Evolutionary conservation across 257 asterid genomes (phyloP), one percentile per base, ranked within the genome.

Genomic region (Coffea eugenioides): DNA sequence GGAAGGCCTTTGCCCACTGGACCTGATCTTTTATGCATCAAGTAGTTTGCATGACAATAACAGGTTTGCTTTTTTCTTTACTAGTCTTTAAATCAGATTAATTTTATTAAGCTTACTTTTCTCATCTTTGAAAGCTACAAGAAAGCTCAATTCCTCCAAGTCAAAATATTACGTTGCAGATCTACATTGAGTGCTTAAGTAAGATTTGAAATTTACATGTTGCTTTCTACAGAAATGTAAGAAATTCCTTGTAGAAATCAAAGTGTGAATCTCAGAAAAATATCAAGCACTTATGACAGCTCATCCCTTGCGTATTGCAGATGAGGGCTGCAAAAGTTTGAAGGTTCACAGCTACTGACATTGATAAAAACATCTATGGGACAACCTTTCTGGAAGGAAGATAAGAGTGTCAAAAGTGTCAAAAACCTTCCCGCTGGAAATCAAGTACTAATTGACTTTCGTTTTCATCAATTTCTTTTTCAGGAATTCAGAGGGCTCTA

Each of bases 341-440:
- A 61, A 39, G 71, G 75, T 74, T 74, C 49, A 80, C 83, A 80
- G 83, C 76, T 68, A 64, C 64, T 62, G 23, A 46, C 48, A 18
- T 8, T 14, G 10, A 25, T 12, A 20, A 3, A 3, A 45, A 49
- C 10, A 5, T 8, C 3, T 41, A 7, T 20, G 2, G 14, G 57
- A 71, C 75, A 43, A 11, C 6, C 61, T 23, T 23, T 71, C 12
- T 45, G 74, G 25, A 69, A 36, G 73, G 51, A 69, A 39, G 73
- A 39, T 6, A 39, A 15, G 13, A 51, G 16, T 69, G 46, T 72
- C 57, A 52, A 31, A 31, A 71, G 43, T 39, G 43, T 39, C 43
- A 46, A 71, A 48, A 51, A 49, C 46, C 54, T 16, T 73, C 66
- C 48, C 31, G 34, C 67, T 27, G 45, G 36, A 27, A n/a, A 27